Conservation (phyloP, 371 early-diverging fungal genomes). For the Rhizopus stolonifer region DNA sequence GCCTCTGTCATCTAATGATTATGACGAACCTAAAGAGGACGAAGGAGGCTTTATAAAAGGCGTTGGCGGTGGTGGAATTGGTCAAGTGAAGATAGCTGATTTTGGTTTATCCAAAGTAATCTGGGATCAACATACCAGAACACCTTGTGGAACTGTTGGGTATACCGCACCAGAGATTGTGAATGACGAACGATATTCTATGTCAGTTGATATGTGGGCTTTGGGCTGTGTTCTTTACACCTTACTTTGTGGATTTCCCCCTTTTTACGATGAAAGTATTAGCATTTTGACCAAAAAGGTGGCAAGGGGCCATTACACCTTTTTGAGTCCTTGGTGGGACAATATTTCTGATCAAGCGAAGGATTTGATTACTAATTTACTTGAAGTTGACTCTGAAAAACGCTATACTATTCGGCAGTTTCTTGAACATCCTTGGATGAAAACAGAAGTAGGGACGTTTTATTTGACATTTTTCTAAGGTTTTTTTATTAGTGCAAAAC, state of each 20-base stretch:
- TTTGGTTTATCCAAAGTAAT: slow-evolving; percentile 84
- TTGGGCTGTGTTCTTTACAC: slow-evolving; percentile 92
- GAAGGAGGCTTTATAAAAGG: slow-evolving; percentile 59
- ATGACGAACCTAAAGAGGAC: slow-evolving; percentile 55
- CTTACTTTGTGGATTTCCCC: slow-evolving; percentile 86
- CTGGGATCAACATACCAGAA: slow-evolving; percentile 81
- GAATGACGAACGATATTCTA: slow-evolving; percentile 77
- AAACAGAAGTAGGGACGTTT: slow-evolving; percentile 32
- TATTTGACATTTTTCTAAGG: too few species aligned
- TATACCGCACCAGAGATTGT: slow-evolving; percentile 94
- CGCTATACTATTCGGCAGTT: slow-evolving; percentile 62
- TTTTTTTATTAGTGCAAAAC: too few species aligned
- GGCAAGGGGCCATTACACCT: slow-evolving; percentile 62
- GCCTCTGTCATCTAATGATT: slow-evolving; percentile 39
- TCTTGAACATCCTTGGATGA: slow-evolving; percentile 83
- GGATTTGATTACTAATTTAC: slow-evolving; percentile 70
- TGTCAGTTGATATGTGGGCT: slow-evolving; percentile 93
- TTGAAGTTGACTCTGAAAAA: slow-evolving; percentile 55
- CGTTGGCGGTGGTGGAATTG: slow-evolving; percentile 73
- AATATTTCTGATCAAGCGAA: slow-evolving; percentile 64
- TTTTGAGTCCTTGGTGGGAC: slow-evolving; percentile 80
- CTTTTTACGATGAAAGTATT: slow-evolving; percentile 77
- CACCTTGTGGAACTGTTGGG: slow-evolving; percentile 91
- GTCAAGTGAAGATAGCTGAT: slow-evolving; percentile 83
- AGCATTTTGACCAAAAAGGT: slow-evolving; percentile 63